Conservation (phyloP, 2,329 filamentous ascomycete species). For the Aspergillus hiratsukae region DNA sequence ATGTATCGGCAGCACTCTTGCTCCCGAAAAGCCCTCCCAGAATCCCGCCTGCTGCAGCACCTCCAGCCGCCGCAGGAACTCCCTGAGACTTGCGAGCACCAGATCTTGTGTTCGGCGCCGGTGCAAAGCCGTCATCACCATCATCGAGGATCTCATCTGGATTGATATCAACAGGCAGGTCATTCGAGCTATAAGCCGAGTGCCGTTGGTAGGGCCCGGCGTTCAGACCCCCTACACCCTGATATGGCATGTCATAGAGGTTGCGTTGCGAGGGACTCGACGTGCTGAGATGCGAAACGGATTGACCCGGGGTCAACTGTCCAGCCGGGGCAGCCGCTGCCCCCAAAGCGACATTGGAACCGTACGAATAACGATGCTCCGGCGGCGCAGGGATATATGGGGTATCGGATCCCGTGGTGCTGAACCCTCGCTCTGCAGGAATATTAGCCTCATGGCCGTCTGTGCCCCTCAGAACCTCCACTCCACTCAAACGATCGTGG, state of each 20-base stretch:
- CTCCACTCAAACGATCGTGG: constrained; percentile 60
- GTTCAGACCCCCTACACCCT: constrained; percentile 36
- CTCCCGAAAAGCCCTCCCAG: constrained; percentile 39
- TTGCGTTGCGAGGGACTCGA: constrained; percentile 46
- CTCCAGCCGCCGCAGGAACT: constrained; percentile 46
- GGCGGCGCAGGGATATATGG: constrained; percentile 31
- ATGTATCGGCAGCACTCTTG: constrained; percentile 40
- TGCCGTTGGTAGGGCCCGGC: constrained; percentile 66
- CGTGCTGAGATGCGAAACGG: neutral
- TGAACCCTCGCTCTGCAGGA: constrained; percentile 32
- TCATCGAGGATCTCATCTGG: constrained; percentile 81
- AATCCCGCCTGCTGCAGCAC: constrained; percentile 39
- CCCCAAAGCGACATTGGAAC: constrained; percentile 34
- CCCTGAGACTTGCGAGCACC: constrained; percentile 4
- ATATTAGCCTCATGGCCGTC: constrained; percentile 21
- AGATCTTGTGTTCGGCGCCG: constrained; percentile 25
- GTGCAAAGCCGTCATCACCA: constrained; percentile 75
- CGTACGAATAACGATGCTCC: constrained; percentile 33
- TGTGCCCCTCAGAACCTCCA: constrained; percentile 55
- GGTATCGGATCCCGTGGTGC: constrained; percentile 33
- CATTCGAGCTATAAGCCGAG: constrained; percentile 48
- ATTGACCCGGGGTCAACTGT: constrained; percentile 29
- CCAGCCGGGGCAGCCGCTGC: constrained; percentile 30
- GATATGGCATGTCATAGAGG: constrained; percentile 41
- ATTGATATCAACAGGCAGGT: constrained; percentile 56